These are phyloP conservation scores for Mixia osmundae DNA, from an alignment of 1,284 basidiomycete genomes.

Conservation along the genomic window DNA sequence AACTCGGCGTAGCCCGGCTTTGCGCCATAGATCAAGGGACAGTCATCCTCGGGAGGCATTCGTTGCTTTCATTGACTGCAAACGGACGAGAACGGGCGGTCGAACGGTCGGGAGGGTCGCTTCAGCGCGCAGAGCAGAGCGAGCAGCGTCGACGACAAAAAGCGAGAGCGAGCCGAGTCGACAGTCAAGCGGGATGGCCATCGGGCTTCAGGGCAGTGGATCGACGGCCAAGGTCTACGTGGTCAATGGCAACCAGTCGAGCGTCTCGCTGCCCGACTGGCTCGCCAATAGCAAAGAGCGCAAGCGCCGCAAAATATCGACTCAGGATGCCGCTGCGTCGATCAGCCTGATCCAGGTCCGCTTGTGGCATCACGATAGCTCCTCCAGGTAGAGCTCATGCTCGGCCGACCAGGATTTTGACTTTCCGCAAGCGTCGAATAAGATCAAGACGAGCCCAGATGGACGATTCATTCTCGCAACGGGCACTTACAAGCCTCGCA, in stretches of 20 bases:
- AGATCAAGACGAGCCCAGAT: constrained; percentile 70
- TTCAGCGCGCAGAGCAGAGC: too few relatives aligned
- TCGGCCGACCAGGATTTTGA: constrained; percentile 57
- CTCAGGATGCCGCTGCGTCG: constrained; percentile 13
- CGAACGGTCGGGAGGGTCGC: too few relatives aligned
- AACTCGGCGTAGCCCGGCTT: too few relatives aligned
- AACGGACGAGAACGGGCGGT: too few relatives aligned
- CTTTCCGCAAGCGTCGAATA: constrained; percentile 87
- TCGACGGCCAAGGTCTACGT: constrained; percentile 12
- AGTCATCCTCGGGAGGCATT: too few relatives aligned
- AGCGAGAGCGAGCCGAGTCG: too few relatives aligned
- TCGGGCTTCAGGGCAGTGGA: background rate
- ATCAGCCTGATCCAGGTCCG: constrained; percentile 18
- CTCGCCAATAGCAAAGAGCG: constrained; percentile 11
- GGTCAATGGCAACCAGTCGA: constrained; percentile 18
- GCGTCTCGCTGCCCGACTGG: constrained; percentile 17
- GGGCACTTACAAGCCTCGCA: constrained; percentile 94
- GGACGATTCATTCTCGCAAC: constrained; percentile 82
- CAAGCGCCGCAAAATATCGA: constrained; percentile 14
- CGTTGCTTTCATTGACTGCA: too few relatives aligned
- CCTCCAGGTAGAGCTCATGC: background rate
- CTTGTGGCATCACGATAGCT: background rate
- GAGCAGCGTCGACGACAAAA: too few relatives aligned
- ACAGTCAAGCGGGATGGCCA: background rate
- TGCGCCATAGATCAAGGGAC: too few relatives aligned